A percentile compares a stretch with the other conserved stretches of the same genome.
Conservation (phyloP, 2,329 filamentous ascomycete species). For the Ophiostoma angusticollis region DNA sequence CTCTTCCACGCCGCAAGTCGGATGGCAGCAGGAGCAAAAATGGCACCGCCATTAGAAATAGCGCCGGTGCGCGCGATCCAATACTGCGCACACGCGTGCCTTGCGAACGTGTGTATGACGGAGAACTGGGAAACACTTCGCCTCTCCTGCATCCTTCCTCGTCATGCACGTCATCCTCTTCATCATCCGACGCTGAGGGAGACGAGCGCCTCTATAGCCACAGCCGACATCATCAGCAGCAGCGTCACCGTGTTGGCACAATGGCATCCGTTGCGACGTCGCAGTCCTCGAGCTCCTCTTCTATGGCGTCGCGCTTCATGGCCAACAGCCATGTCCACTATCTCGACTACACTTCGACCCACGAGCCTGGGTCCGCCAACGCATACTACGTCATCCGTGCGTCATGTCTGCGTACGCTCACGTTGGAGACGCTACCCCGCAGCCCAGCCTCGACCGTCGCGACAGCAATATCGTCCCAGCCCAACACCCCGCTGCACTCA, state of each 20-base stretch:
- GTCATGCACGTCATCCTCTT: constrained; percentile 22
- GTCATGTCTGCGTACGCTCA: constrained; percentile 53
- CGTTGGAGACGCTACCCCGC: constrained; percentile 52
- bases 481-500: constrained; percentile 16
- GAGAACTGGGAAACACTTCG: constrained; percentile 29
- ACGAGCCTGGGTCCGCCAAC: constrained; percentile 47
- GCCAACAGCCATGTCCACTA: constrained; percentile 50
- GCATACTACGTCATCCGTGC: constrained; percentile 56
- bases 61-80: constrained; percentile 34
- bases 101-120: constrained; percentile 43
- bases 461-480: constrained; percentile 9
- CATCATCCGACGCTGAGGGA: constrained; percentile 36
- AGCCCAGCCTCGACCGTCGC: constrained; percentile 28
- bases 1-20: constrained; percentile 39
- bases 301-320: constrained; percentile 17
- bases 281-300: constrained; percentile 40
- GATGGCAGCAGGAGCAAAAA: background rate
- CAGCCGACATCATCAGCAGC: too few species aligned
- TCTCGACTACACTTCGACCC: constrained; percentile 55
- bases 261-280: constrained; percentile 34
- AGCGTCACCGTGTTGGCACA: constrained; percentile 28
- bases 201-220: constrained; percentile 30
- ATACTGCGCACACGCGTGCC: constrained; percentile 48
- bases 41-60: constrained; percentile 12
- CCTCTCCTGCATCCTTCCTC: constrained; percentile 38